Conservation (phyloP, 768 basidiomycete species). For the Mycena rosella region DNA sequence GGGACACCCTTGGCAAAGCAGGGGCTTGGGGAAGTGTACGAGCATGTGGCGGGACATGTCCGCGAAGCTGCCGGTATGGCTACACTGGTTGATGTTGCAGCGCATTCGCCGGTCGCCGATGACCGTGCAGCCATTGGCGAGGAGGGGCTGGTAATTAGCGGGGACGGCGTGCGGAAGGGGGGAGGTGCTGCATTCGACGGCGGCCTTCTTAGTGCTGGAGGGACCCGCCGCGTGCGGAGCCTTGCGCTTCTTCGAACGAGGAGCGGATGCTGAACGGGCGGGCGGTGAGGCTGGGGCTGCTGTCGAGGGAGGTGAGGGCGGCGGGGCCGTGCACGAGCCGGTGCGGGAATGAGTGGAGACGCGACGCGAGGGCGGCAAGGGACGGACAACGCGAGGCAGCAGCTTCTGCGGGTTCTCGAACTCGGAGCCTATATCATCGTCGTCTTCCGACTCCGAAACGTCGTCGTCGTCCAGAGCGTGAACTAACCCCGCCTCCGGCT, state of each 20-base stretch:
- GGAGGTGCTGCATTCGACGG: not conserved
- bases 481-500: no score
- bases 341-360: no score
- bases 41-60: conserved; percentile 23
- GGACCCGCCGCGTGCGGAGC: not conserved
- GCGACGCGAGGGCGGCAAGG: not conserved
- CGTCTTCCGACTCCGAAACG: not conserved
- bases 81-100: conserved; percentile 12
- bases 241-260: conserved; percentile 12
- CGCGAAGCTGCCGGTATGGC: not conserved
- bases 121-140: conserved; percentile 8
- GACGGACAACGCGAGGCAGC: not conserved
- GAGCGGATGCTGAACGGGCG: not conserved
- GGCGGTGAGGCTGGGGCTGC: not conserved
- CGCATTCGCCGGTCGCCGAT: not conserved
- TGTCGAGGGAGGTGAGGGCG: not conserved
- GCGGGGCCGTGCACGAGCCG: not conserved
- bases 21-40: not conserved
- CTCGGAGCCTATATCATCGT: not conserved
- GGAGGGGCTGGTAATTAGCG: conserved; percentile 4
- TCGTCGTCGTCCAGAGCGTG: no score
- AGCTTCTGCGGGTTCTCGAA: not conserved
- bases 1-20: conserved; percentile 3
- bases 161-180: not conserved
- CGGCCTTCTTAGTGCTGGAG: conserved; percentile 5